These are phyloP conservation scores for Pichia phayaonensis DNA, from an alignment of 805 yeast species.

Conservation along the genomic window DNA sequence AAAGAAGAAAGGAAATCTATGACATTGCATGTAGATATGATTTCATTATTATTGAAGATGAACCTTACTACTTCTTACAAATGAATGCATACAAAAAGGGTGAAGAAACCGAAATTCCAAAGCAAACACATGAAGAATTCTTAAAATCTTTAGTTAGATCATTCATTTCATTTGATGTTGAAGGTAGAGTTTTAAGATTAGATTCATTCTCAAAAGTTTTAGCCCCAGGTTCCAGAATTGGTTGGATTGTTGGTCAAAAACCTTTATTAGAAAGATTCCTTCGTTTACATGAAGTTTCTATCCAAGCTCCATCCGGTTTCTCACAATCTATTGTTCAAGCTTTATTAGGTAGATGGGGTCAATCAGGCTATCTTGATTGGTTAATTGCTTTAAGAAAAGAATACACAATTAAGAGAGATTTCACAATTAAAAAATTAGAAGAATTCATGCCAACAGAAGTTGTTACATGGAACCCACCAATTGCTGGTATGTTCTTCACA, in stretches of 20 bases:
- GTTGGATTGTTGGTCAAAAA: slow-evolving; percentile 80
- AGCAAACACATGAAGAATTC: slow-evolving; percentile 54
- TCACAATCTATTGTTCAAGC: slow-evolving; percentile 66
- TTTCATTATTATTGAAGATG: slow-evolving; percentile 84
- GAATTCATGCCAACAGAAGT: slow-evolving; percentile 46
- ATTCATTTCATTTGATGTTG: slow-evolving; percentile 65
- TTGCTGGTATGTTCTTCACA: slow-evolving; percentile 85
- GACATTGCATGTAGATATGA: slow-evolving; percentile 78
- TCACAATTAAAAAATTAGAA: slow-evolving; percentile 67
- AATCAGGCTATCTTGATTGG: slow-evolving; percentile 83
- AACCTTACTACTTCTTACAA: slow-evolving; percentile 95
- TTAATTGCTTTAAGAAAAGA: slow-evolving; percentile 71
- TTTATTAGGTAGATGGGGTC: slow-evolving; percentile 81
- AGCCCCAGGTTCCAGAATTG: slow-evolving; percentile 86
- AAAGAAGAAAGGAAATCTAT: slow-evolving; percentile 74
- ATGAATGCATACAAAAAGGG: slow-evolving; percentile 68
- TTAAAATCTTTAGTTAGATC: slow-evolving; percentile 63
- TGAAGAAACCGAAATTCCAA: slow-evolving; percentile 19
- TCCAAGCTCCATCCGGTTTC: slow-evolving; percentile 78
- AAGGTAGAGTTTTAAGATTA: slow-evolving; percentile 83
- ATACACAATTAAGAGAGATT: slow-evolving; percentile 83
- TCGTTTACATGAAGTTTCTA: slow-evolving; percentile 71
- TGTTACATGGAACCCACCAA: slow-evolving; percentile 47
- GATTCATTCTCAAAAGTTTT: slow-evolving; percentile 88
- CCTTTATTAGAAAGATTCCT: slow-evolving; percentile 54